phyloP scores from a whole-genome alignment of 306 rosid species.

The Rosa chinensis region DNA sequence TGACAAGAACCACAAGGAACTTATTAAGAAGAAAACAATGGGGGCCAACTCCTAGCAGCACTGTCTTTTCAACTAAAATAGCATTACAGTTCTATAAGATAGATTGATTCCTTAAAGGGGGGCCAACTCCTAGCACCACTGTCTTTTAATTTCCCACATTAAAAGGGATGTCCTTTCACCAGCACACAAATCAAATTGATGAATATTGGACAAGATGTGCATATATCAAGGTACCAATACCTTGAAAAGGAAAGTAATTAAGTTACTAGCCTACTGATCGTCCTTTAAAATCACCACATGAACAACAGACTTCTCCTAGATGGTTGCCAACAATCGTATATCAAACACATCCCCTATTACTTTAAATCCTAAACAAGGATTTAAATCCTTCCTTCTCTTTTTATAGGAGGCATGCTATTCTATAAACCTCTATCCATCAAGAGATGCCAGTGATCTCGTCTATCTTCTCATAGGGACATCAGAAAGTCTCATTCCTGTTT shows the following conservation, averaged over 20 bases:
- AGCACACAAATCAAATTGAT: not conserved
- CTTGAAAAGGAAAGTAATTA: not conserved
- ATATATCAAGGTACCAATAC: not conserved
- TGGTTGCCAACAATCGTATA: not conserved
- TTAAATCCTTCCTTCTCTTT: not conserved
- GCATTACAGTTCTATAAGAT: not conserved
- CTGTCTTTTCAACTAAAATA: not conserved
- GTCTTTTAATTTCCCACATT: not conserved
- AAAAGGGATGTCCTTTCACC: not conserved
- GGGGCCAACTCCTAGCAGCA: not conserved
- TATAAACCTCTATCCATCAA: not conserved
- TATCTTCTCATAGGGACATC: not conserved
- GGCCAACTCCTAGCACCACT: too few relatives aligned
- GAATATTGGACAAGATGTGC: not conserved
- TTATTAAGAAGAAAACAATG: not conserved
- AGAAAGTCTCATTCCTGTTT: not conserved
- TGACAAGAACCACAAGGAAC: slow-evolving; percentile 1
- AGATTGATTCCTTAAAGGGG: not conserved
- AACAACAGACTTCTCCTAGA: not conserved
- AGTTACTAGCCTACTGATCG: not conserved
- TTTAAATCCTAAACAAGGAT: not conserved
- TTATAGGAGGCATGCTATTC: not conserved
- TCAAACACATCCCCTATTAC: not conserved
- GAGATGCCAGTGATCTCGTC: not conserved
- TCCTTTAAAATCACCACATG: not conserved